Evolutionary conservation across 1,284 basidiomycete genomes (phyloP).

Genomic region (Ceratobasidium theobromae): DNA sequence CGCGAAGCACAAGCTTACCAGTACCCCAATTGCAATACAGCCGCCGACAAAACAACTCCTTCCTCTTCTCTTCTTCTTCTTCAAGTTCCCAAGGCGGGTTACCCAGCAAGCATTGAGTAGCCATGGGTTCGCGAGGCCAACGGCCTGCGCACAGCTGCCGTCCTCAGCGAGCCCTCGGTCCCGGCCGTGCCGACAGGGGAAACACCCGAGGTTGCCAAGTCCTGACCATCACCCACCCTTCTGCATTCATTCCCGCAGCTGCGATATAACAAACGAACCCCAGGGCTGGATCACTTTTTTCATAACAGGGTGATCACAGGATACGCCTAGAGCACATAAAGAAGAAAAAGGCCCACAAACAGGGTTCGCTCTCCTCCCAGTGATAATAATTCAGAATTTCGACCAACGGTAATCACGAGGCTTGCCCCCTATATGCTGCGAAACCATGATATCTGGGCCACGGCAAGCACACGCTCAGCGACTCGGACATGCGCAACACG

Average conservation of each 20-base stretch:
- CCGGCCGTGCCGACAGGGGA: neutral
- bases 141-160: too few species aligned
- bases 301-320: constrained; percentile 20
- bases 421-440: constrained; percentile 2
- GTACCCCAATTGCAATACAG: too few species aligned
- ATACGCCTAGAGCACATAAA: neutral
- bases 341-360: too few species aligned
- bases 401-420: neutral
- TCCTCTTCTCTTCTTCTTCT: neutral
- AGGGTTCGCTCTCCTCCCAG: too few species aligned
- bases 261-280: constrained; percentile 14
- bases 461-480: constrained; percentile 18
- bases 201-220: neutral
- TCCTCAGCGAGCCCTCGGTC: neutral
- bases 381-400: neutral
- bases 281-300: constrained; percentile 7
- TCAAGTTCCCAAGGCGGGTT: neutral
- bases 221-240: neutral
- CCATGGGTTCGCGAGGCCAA: neutral
- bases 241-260: neutral
- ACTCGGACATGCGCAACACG: neutral
- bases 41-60: too few species aligned
- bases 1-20: too few species aligned
- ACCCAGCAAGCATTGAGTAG: neutral
- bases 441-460: constrained; percentile 11